Evolutionary conservation across 2,329 filamentous ascomycete genomes (phyloP), one percentile per base, ranked within the genome.

Genomic region (Dryadomyces quercus-mongolicae): DNA sequence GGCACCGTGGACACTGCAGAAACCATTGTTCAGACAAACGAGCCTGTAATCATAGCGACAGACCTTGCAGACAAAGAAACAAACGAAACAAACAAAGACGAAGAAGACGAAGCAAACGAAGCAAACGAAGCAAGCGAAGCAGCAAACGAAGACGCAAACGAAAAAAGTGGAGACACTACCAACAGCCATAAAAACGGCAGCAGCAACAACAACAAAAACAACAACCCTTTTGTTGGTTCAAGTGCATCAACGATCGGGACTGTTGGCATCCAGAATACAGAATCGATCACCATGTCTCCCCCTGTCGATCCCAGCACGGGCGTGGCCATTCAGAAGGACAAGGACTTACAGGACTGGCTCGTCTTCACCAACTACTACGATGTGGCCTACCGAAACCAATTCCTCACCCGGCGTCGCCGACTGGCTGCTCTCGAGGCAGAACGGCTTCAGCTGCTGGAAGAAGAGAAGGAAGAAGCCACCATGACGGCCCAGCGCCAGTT

Each of bases 321-420:
- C n/a, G n/a, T n/a, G n/a, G n/a, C n/a, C n/a, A n/a, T 16, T 40
- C 25, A 18, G 45, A 51, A 54, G 5, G 15, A 22, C 21, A 51
- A 36, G 21, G 56, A 58, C 48, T 2, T 58, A 8, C 45, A 42
- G n/a, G 56, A 58, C 43, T 58, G 56, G 56, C 54, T 58, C 6
- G 3, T 45, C 15, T 58, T 58, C n/a, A 58, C 56, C 6, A 56
- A 56, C 21, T 58, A 46, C 15, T 44, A 56, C 16, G 52, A 58
- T n/a, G 18, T 46, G 16, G 16, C 34, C 5, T 34, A 56, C 12
- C 53, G 56, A 7, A 51, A 16, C 1, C 50, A 53, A 13, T 56
- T 58, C 18, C 22, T 58, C 8, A 13, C 25, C 1, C 49, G 54
- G 10, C 56, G 54, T 13, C 49, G 56, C 3, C 22, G 52, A 9